phyloP scores from a whole-genome alignment of 2,329 filamentous ascomycete genomes.

The Phialemonium atrogriseum region DNA sequence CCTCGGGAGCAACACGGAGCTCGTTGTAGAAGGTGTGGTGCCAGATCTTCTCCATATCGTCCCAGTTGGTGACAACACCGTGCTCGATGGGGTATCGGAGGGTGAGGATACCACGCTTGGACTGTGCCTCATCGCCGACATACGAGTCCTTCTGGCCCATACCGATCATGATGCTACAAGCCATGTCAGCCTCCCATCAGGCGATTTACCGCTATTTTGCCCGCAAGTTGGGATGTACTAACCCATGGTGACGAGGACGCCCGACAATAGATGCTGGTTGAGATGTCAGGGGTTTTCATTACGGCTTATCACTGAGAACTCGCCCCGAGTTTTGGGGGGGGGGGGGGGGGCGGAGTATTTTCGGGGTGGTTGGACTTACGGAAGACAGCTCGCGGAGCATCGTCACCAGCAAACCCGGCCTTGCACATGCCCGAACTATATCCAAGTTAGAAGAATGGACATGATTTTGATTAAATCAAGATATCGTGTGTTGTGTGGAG shows the following conservation, averaged over 20 bases:
- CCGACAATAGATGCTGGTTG: constrained; percentile 91
- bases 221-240: constrained; percentile 36
- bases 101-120: constrained; percentile 99
- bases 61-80: constrained; percentile 99
- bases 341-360: neutral
- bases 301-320: constrained; percentile 2
- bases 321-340: constrained; percentile 7
- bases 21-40: constrained; percentile 99
- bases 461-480: constrained; percentile 15
- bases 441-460: constrained; percentile 27
- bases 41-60: constrained; percentile 99
- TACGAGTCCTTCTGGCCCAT: constrained; percentile 99
- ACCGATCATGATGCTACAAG: constrained; percentile 96
- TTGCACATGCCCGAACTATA: constrained; percentile 99
- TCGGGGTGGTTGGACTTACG: constrained; percentile 67
- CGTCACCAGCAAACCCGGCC: constrained; percentile 99
- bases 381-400: constrained; percentile 99
- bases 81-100: constrained; percentile 99
- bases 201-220: constrained; percentile 8
- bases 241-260: constrained; percentile 99
- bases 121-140: constrained; percentile 99
- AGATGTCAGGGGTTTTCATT: constrained; percentile 13
- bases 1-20: constrained; percentile 98
- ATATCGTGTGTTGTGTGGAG: constrained; percentile 13
- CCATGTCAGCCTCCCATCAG: constrained; percentile 20